These are phyloP conservation scores for Alloascoidea africana DNA, from an alignment of 805 yeast species.

Conservation along the genomic window DNA sequence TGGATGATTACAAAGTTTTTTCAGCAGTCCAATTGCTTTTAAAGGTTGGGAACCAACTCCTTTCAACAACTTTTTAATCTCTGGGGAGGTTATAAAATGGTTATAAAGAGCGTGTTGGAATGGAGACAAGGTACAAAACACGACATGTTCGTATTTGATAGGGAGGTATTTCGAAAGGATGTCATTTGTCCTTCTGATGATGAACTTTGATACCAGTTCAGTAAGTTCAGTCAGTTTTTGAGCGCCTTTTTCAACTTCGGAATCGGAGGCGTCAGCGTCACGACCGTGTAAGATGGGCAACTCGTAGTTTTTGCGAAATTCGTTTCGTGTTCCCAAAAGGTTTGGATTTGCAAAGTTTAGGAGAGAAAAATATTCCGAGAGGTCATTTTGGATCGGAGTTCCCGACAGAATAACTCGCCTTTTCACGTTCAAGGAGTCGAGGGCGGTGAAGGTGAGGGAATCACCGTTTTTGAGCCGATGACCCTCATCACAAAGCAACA, in stretches of 20 bases:
- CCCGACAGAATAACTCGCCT: conserved; percentile 90
- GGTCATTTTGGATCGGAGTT: conserved; percentile 92
- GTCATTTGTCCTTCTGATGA: conserved; percentile 91
- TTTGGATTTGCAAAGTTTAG: conserved; percentile 93
- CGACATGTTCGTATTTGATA: conserved; percentile 90
- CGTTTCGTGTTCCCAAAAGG: conserved; percentile 65
- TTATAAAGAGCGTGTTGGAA: conserved; percentile 60
- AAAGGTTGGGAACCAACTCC: conserved; percentile 72
- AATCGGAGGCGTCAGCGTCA: conserved; percentile 79
- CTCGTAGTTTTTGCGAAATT: conserved; percentile 79
- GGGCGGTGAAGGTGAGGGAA: conserved; percentile 76
- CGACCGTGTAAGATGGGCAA: conserved; percentile 67
- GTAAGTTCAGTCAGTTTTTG: conserved; percentile 55
- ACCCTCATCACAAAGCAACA: conserved; percentile 78
- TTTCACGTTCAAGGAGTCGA: conserved; percentile 69
- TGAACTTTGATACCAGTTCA: conserved; percentile 69
- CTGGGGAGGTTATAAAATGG: conserved; percentile 68
- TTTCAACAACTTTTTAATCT: conserved; percentile 46
- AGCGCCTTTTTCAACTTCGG: conserved; percentile 58
- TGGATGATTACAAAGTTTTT: conserved; percentile 91
- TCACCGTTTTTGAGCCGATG: conserved; percentile 81
- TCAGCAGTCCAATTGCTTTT: conserved; percentile 76
- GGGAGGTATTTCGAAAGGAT: conserved; percentile 88
- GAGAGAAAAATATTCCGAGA: conserved; percentile 84
- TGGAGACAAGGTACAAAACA: conserved; percentile 75